These are phyloP conservation scores for Agrocybe pediades DNA, from an alignment of 768 basidiomycete species.

Conservation along the genomic window DNA sequence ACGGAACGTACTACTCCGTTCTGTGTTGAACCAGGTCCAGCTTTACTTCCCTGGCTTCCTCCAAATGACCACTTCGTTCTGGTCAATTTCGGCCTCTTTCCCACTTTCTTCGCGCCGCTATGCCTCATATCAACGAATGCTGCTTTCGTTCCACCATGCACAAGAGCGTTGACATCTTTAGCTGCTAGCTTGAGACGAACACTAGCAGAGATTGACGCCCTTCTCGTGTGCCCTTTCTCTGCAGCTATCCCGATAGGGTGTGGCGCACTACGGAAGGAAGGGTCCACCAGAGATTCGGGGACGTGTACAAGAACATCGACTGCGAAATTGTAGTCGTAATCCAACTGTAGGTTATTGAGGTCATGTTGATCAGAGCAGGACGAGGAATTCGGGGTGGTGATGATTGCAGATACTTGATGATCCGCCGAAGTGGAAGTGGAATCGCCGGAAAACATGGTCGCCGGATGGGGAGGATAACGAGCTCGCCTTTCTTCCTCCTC, in stretches of 20 bases:
- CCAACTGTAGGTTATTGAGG: neutral
- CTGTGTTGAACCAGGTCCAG: neutral
- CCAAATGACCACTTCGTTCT: neutral
- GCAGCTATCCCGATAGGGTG: neutral
- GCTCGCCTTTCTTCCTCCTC: neutral
- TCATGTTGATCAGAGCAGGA: neutral
- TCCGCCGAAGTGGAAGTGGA: neutral
- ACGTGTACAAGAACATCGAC: constrained; percentile 9
- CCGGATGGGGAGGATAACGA: neutral
- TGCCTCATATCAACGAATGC: no score
- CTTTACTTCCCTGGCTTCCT: neutral
- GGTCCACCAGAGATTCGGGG: neutral
- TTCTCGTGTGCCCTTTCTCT: neutral
- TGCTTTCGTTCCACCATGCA: no score
- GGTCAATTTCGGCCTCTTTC: neutral
- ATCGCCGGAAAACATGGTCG: no score
- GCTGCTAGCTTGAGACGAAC: neutral
- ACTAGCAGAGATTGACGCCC: neutral
- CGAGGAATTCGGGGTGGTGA: neutral
- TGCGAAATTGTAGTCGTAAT: constrained; percentile 17
- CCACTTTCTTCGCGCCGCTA: neutral
- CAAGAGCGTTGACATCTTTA: no score
- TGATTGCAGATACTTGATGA: neutral
- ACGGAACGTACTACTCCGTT: neutral
- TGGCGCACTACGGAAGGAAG: neutral